Percentiles rank a stretch among this genome's conserved stretches.
phyloP scores from a whole-genome alignment of 1,284 basidiomycete genomes.

The Pascua sp. region DNA sequence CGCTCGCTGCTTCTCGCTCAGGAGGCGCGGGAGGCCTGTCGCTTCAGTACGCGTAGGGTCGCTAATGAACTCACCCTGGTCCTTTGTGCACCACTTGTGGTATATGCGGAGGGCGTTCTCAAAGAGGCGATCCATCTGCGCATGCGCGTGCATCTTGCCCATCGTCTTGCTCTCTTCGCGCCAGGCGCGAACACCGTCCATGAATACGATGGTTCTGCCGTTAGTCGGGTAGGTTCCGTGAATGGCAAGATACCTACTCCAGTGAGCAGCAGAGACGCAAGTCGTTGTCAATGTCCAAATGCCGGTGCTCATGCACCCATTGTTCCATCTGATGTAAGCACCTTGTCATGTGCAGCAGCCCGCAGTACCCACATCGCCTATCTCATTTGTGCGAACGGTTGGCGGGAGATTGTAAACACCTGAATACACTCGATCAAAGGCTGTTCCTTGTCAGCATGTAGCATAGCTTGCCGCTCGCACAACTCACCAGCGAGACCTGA shows the following conservation, averaged over 20 bases:
- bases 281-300: slow-evolving; percentile 5
- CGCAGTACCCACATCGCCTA: not conserved
- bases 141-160: not conserved
- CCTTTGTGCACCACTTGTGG: slow-evolving; percentile 2
- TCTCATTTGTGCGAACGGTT: not conserved
- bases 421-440: slow-evolving; percentile 3
- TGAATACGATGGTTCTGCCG: not conserved
- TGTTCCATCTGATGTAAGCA: not conserved
- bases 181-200: slow-evolving; percentile 1
- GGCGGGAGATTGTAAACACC: slow-evolving; percentile 1
- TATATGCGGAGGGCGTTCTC: not conserved
- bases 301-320: slow-evolving; percentile 4
- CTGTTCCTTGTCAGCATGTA: no score
- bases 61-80: not conserved
- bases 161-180: not conserved
- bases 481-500: no score
- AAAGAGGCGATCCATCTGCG: slow-evolving; percentile 2
- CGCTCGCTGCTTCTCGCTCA: not conserved
- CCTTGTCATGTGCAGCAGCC: no score
- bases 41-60: not conserved
- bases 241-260: not conserved
- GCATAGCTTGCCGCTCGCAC: no score
- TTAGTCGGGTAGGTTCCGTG: not conserved
- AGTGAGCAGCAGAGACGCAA: not conserved
- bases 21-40: not conserved